phyloP scores from a whole-genome alignment of 2,329 filamentous ascomycete genomes.

The Sporothrix pseudoabietina region DNA sequence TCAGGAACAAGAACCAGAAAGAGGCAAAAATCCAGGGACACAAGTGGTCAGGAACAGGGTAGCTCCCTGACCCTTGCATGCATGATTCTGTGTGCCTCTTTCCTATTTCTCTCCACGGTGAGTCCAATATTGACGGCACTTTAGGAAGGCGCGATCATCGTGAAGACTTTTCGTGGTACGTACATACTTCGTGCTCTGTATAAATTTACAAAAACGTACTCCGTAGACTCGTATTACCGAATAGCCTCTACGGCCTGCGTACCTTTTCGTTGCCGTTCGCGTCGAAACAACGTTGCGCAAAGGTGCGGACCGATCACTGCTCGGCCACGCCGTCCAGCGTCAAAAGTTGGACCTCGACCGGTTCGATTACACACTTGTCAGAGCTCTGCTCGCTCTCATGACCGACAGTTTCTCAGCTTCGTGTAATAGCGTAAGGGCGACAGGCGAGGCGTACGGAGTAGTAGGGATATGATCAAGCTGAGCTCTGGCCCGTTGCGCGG shows the following conservation, averaged over 20 bases:
- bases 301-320: not conserved
- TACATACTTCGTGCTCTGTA: not conserved
- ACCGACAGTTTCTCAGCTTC: not conserved
- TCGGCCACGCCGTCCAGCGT: slow-evolving; percentile 8
- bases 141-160: slow-evolving; percentile 19
- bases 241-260: not conserved
- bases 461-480: not conserved
- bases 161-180: not conserved
- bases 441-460: no score
- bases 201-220: not conserved
- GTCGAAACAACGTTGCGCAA: slow-evolving; percentile 2
- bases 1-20: not conserved
- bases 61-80: slow-evolving; percentile 21
- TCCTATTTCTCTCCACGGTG: slow-evolving; percentile 10
- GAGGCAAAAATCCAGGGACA: not conserved
- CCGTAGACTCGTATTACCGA: no score
- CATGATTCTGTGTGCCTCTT: slow-evolving; percentile 8
- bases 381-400: not conserved
- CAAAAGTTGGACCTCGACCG: not conserved
- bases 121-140: slow-evolving; percentile 19
- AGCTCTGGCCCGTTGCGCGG: slow-evolving; percentile 2
- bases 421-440: not conserved
- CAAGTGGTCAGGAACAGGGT: not conserved
- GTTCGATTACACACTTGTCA: not conserved
- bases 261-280: not conserved